Conservation (phyloP, 495 filamentous ascomycete genomes). For the Aspergillus bertholletiae region DNA sequence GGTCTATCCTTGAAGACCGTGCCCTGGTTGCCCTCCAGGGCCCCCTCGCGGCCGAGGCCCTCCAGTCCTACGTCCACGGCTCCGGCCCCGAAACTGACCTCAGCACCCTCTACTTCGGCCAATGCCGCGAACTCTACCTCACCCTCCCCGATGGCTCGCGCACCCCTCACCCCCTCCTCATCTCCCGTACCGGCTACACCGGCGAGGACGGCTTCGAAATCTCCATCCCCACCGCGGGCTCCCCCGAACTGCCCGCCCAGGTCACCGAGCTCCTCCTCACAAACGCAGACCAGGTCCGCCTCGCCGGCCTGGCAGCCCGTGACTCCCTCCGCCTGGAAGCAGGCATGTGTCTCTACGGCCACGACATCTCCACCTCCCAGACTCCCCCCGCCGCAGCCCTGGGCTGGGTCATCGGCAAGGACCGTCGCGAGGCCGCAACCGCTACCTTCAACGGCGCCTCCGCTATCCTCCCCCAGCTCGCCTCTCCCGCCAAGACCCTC, state of each 20-base stretch:
- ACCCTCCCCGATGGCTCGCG: slow-evolving; percentile 42
- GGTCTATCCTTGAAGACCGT: slow-evolving; percentile 63
- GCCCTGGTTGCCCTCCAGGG: slow-evolving; percentile 86
- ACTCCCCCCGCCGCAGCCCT: slow-evolving; percentile 84
- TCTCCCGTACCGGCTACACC: slow-evolving; percentile 90
- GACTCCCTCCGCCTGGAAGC: slow-evolving; percentile 93
- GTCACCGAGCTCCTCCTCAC: slow-evolving; percentile 63
- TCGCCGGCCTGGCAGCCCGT: slow-evolving; percentile 85
- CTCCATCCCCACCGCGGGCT: slow-evolving; percentile 58
- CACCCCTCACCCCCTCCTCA: slow-evolving; percentile 56
- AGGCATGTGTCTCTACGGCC: slow-evolving; percentile 98
- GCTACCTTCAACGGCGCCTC: slow-evolving; percentile 74
- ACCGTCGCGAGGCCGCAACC: slow-evolving; percentile 53
- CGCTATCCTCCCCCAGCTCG: slow-evolving; percentile 67
- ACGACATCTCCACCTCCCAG: slow-evolving; percentile 85
- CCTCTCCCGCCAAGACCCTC: slow-evolving; percentile 61
- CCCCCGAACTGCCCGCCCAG: slow-evolving; percentile 30
- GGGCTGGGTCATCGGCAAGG: slow-evolving; percentile 80
- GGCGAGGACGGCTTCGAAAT: slow-evolving; percentile 99
- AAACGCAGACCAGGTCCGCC: slow-evolving; percentile 58
- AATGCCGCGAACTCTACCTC: slow-evolving; percentile 55
- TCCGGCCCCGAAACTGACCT: slow-evolving; percentile 51
- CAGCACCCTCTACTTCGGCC: slow-evolving; percentile 74
- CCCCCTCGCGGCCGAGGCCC: slow-evolving; percentile 63
- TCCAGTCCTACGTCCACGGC: slow-evolving; percentile 52